Conservation (phyloP, 495 filamentous ascomycete genomes). For the Chaetomium fimeti region DNA sequence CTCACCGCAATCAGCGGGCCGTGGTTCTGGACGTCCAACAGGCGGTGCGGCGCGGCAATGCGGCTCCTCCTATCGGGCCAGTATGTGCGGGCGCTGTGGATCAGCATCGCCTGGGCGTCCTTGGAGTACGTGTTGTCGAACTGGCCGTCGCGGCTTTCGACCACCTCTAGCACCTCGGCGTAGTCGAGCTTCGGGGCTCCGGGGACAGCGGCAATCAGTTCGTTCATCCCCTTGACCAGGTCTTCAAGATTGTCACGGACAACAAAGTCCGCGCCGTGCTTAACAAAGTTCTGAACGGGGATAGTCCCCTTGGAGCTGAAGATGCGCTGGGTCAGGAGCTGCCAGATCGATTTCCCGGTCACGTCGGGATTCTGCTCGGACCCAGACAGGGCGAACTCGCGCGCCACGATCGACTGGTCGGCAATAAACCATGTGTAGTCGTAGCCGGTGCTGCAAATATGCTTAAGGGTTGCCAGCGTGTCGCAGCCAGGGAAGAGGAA, state of each 20-base stretch:
- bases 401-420: constrained; percentile 50
- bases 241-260: constrained; percentile 48
- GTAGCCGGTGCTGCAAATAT: constrained; percentile 54
- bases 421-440: constrained; percentile 57
- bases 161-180: constrained; percentile 38
- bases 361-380: constrained; percentile 56
- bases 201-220: constrained; percentile 34
- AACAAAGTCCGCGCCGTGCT: constrained; percentile 52
- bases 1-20: constrained; percentile 52
- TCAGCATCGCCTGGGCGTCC: constrained; percentile 53
- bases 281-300: constrained; percentile 50
- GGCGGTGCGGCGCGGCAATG: constrained; percentile 46
- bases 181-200: constrained; percentile 42
- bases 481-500: constrained; percentile 51
- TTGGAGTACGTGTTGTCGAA: constrained; percentile 50
- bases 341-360: constrained; percentile 51
- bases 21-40: constrained; percentile 45
- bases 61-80: constrained; percentile 46
- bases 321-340: constrained; percentile 45
- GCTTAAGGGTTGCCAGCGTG: constrained; percentile 51
- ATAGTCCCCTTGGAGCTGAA: constrained; percentile 48
- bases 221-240: constrained; percentile 51
- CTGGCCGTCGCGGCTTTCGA: constrained; percentile 50
- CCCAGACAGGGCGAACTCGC: constrained; percentile 54
- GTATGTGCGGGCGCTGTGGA: constrained; percentile 51